Evolutionary conservation across 345 rosid genomes (phyloP).

Genomic region (Moringa oleifera): DNA sequence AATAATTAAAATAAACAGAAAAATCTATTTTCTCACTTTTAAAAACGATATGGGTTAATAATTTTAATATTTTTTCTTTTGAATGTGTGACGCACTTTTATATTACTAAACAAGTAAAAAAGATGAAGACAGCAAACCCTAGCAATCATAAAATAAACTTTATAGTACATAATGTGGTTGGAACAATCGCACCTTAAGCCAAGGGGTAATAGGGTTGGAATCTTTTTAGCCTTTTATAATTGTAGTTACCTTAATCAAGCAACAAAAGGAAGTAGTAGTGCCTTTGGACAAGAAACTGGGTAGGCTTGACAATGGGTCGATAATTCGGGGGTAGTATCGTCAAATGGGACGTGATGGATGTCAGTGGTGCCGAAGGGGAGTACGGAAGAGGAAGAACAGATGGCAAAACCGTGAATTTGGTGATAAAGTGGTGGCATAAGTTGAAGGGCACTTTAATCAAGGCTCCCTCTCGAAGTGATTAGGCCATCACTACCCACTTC

Average conservation of each 20-base stretch:
- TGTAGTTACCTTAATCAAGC: conserved; percentile 15
- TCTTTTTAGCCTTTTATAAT: conserved; percentile 9
- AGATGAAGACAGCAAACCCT: background rate
- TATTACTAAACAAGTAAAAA: too few relatives aligned
- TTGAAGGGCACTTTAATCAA: conserved; percentile 24
- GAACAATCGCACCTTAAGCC: background rate
- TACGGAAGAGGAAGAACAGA: background rate
- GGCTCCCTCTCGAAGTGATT: conserved; percentile 7
- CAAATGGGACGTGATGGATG: background rate
- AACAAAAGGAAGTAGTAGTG: conserved; percentile 1
- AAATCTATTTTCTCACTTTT: too few relatives aligned
- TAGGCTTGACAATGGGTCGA: background rate
- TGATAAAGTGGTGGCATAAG: conserved; percentile 13
- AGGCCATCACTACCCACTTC: conserved; percentile 18
- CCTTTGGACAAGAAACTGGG: conserved; percentile 3
- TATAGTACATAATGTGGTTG: background rate
- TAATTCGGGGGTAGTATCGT: too few relatives aligned
- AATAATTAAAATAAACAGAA: too few relatives aligned
- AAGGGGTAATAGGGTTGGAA: conserved; percentile 11
- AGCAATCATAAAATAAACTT: too few relatives aligned
- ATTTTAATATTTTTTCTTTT: too few relatives aligned
- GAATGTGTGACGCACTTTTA: too few relatives aligned
- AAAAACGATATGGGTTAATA: too few relatives aligned
- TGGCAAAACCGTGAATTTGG: conserved; percentile 26
- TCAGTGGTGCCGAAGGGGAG: too few relatives aligned